Base-by-base conservation (phyloP, 805 yeast species). In the Clavispora vitiphila region DNA sequence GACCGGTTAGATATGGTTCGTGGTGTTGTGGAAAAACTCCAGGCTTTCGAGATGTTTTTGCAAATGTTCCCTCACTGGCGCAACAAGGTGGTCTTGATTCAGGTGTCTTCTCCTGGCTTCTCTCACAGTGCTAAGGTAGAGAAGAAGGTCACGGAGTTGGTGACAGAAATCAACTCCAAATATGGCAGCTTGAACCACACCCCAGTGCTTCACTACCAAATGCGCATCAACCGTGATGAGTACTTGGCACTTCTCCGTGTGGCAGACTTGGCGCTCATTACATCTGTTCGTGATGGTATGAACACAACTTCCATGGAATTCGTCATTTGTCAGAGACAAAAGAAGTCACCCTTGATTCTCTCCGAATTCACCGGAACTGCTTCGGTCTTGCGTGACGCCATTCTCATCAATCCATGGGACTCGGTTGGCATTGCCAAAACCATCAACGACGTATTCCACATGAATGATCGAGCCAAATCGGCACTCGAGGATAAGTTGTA, bases 401-500 rank as follows among this genome's bases (percentile, higher is more conserved):
- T 86, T 38, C 77, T 84, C 49, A 93, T 93, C 26, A 93, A 93
- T 54, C 99, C 99, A 7, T 93, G 97, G 96, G 98, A 93, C 65
- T 75, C 95, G 0, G 91, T 87, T 20, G 96, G 96, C 2, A 91
- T 91, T 27, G 91, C 99, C 1, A 84, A 80, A 54, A 76, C 89
- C 6, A 84, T 95, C 42, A 72, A 89, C 58, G 79, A 77, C 38
- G 76, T 89, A 38, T 72, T 93, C 16, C 52, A 61, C 18, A 72
- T 86, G 78, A 54, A 78, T 1, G 61, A 61, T 3, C 74, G 65
- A 8, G 70, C 71, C 10, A 78, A 76, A 47, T 49, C 53, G 3
- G 57, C 54, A 4, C 61, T 79, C 36, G 84, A 83, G 55, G 53
- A 58, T 10, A 74, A 72, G 40, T 61, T 89, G 37, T 86, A 80